phyloP scores from a whole-genome alignment of 768 basidiomycete genomes.

The Lentinula guzmanii region DNA sequence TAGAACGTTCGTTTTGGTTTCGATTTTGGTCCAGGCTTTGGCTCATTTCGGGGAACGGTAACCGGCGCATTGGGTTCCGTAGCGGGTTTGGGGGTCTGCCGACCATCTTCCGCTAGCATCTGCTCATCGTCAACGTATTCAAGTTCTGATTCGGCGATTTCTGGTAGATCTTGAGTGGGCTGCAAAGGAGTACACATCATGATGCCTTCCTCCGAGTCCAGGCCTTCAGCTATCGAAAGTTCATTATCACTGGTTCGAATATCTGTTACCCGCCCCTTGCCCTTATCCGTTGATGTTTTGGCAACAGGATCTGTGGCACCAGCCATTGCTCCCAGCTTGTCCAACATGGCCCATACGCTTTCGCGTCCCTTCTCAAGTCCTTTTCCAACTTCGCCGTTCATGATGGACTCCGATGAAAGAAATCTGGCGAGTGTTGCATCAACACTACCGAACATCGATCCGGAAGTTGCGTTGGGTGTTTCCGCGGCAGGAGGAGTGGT shows the following conservation, averaged over 20 bases:
- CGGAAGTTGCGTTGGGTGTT: background rate
- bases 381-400: slow-evolving; percentile 47
- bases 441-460: slow-evolving; percentile 23
- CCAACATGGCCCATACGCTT: slow-evolving; percentile 58
- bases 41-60: slow-evolving; percentile 13
- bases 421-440: slow-evolving; percentile 44
- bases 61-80: slow-evolving; percentile 19
- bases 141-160: slow-evolving; percentile 61
- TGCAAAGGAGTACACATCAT: slow-evolving; percentile 76
- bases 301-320: background rate
- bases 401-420: slow-evolving; percentile 55
- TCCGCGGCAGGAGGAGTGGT: slow-evolving; percentile 4
- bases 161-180: slow-evolving; percentile 58
- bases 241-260: slow-evolving; percentile 6
- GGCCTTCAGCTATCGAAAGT: slow-evolving; percentile 25
- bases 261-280: slow-evolving; percentile 12
- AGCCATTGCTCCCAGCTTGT: slow-evolving; percentile 22
- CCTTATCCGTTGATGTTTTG: slow-evolving; percentile 9
- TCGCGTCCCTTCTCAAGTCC: slow-evolving; percentile 26
- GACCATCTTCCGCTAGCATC: slow-evolving; percentile 5
- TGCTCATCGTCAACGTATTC: slow-evolving; percentile 32
- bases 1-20: slow-evolving; percentile 49
- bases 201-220: slow-evolving; percentile 43
- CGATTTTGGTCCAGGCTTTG: slow-evolving; percentile 16
- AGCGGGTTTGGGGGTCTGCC: slow-evolving; percentile 22